These are phyloP conservation scores for Dactylis glomerata DNA, from an alignment of 176 grass and related monocot genomes.

Conservation along the genomic window DNA sequence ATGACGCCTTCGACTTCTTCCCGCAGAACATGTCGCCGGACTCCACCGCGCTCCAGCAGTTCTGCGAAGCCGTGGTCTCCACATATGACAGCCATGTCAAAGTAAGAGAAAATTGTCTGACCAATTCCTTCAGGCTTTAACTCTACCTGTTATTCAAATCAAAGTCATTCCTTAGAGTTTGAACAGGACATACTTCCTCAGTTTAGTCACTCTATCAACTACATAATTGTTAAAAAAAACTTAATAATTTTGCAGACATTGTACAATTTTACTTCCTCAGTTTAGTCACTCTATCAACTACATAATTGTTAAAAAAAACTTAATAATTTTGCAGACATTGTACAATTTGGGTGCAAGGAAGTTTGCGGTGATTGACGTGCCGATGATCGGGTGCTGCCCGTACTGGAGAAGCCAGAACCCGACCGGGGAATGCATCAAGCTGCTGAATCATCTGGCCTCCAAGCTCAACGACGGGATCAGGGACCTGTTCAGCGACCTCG, in stretches of 20 bases:
- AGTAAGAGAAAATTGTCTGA: constrained; percentile 30
- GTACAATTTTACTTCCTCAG: constrained; percentile 35
- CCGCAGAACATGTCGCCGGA: constrained; percentile 32
- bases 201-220: neutral
- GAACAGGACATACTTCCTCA: neutral
- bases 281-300: neutral
- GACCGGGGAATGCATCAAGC: constrained; percentile 41
- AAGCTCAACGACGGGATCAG: constrained; percentile 46
- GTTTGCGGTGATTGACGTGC: constrained; percentile 51
- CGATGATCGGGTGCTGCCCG: constrained; percentile 53
- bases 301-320: too few species aligned
- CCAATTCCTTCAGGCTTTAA: neutral
- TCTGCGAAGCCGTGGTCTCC: constrained; percentile 44
- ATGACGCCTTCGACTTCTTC: constrained; percentile 59
- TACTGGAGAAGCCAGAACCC: constrained; percentile 27
- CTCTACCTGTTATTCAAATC: neutral
- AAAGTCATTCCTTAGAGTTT: neutral
- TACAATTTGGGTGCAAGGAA: constrained; percentile 67
- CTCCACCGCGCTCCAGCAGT: constrained; percentile 31
- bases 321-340: constrained; percentile 39
- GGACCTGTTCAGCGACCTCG: constrained; percentile 40
- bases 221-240: too few species aligned
- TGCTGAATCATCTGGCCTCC: constrained; percentile 50
- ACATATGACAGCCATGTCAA: constrained; percentile 61
- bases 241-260: constrained; percentile 45